Conservation (phyloP, 805 yeast species). For the Lipomyces orientalis region DNA sequence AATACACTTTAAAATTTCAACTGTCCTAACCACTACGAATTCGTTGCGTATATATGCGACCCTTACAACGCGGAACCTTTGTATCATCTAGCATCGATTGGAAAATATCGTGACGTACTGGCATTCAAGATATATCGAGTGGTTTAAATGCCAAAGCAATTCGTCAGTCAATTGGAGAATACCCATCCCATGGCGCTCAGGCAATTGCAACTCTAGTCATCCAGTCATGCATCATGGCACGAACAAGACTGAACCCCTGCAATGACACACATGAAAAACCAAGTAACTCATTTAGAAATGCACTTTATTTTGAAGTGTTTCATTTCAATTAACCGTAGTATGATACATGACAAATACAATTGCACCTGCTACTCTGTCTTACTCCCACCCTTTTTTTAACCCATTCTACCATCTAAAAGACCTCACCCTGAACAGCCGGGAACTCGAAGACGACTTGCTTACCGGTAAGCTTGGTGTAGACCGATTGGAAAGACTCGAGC, state of each 20-base stretch:
- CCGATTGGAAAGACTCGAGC: slow-evolving; percentile 98
- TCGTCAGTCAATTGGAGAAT: no score
- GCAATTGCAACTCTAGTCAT: not conserved
- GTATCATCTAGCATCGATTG: not conserved
- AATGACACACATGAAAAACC: not conserved
- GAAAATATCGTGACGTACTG: no score
- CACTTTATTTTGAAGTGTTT: slow-evolving; percentile 4
- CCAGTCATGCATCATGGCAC: not conserved
- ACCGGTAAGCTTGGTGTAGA: slow-evolving; percentile 98
- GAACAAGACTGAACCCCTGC: not conserved
- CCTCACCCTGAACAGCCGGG: slow-evolving; percentile 54
- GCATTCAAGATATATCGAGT: no score
- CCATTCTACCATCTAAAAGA: slow-evolving; percentile 40
- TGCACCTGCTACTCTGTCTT: slow-evolving; percentile 5
- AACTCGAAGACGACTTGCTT: slow-evolving; percentile 99
- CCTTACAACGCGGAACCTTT: not conserved
- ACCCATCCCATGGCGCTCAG: not conserved
- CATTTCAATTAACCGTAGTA: slow-evolving; percentile 16
- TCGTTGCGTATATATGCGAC: not conserved
- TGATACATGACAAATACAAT: slow-evolving; percentile 16
- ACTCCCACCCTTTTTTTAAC: not conserved
- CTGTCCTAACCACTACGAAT: not conserved
- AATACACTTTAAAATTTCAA: not conserved
- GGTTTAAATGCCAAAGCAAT: no score
- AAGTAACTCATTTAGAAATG: slow-evolving; percentile 11